These are phyloP conservation scores for Hebeloma cylindrosporum DNA, from an alignment of 768 basidiomycete genomes.

Conservation along the genomic window DNA sequence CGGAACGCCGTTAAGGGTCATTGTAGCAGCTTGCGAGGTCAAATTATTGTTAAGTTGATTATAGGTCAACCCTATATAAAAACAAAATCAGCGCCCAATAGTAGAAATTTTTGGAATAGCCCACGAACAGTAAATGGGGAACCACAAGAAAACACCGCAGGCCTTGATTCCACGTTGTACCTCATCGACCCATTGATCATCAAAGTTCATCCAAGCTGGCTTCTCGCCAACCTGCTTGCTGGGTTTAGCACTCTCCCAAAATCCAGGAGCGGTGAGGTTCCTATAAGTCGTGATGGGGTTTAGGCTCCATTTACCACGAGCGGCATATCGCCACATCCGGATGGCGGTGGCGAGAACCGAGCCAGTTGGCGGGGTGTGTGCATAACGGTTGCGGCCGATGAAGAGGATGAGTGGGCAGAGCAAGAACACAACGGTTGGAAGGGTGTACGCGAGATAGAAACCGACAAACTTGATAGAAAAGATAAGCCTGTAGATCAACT, in stretches of 20 bases:
- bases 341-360: conserved; percentile 56
- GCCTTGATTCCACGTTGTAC: conserved; percentile 72
- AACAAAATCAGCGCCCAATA: conserved; percentile 15
- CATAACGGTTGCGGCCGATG: conserved; percentile 54
- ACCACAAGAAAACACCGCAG: conserved; percentile 62
- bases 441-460: conserved; percentile 64
- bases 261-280: conserved; percentile 56
- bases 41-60: conserved; percentile 80
- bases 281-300: conserved; percentile 50
- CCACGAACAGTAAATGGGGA: conserved; percentile 63
- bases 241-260: conserved; percentile 76
- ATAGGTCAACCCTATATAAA: conserved; percentile 65
- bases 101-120: neutral
- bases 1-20: conserved; percentile 67
- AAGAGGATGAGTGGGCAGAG: conserved; percentile 61
- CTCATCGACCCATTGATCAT: conserved; percentile 80
- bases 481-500: too few species aligned
- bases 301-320: conserved; percentile 50
- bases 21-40: conserved; percentile 76
- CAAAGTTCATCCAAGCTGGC: conserved; percentile 75
- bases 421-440: conserved; percentile 63
- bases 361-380: conserved; percentile 59
- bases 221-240: conserved; percentile 44
- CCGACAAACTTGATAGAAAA: conserved; percentile 72
- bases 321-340: conserved; percentile 47